Conservation (phyloP, 2,329 filamentous ascomycete genomes). For the Chaetomium sp. region DNA sequence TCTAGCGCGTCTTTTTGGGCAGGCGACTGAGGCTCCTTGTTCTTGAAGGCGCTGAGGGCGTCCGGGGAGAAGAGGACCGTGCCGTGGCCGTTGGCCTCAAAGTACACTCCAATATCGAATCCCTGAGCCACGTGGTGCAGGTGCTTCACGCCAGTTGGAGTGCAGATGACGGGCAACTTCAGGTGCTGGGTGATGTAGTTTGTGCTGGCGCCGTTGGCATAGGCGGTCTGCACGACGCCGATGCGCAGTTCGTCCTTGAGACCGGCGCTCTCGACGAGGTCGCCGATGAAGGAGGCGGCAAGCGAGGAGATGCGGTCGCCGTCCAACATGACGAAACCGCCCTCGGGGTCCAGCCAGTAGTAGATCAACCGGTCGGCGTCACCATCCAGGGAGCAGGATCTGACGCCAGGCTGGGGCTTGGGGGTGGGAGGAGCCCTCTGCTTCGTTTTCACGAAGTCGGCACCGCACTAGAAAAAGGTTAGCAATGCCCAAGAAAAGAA, state of each 20-base stretch:
- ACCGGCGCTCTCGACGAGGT: slow-evolving; percentile 78
- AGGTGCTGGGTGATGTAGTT: slow-evolving; percentile 87
- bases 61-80: slow-evolving; percentile 92
- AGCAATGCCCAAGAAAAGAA: slow-evolving; percentile 22
- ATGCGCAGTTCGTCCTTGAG: slow-evolving; percentile 81
- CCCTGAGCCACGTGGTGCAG: slow-evolving; percentile 94
- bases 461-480: slow-evolving; percentile 67
- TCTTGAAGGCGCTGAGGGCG: slow-evolving; percentile 76
- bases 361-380: slow-evolving; percentile 83
- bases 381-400: slow-evolving; percentile 89
- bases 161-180: slow-evolving; percentile 87
- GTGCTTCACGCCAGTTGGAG: slow-evolving; percentile 94
- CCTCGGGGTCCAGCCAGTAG: slow-evolving; percentile 66
- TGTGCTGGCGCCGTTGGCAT: slow-evolving; percentile 94
- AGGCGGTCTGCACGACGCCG: slow-evolving; percentile 94
- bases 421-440: slow-evolving; percentile 85
- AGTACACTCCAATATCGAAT: slow-evolving; percentile 96
- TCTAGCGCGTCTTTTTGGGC: slow-evolving; percentile 89
- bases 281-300: slow-evolving; percentile 88
- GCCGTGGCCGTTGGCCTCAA: slow-evolving; percentile 97
- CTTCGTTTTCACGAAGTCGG: slow-evolving; percentile 96
- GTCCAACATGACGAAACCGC: slow-evolving; percentile 87
- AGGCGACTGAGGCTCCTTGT: slow-evolving; percentile 82
- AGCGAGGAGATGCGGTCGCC: slow-evolving; percentile 96
- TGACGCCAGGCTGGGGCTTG: slow-evolving; percentile 72